A percentile compares a stretch with the other conserved stretches of the same genome.
Conservation (phyloP, 2,329 filamentous ascomycete species). For the Ceratocystiopsis minuta region DNA sequence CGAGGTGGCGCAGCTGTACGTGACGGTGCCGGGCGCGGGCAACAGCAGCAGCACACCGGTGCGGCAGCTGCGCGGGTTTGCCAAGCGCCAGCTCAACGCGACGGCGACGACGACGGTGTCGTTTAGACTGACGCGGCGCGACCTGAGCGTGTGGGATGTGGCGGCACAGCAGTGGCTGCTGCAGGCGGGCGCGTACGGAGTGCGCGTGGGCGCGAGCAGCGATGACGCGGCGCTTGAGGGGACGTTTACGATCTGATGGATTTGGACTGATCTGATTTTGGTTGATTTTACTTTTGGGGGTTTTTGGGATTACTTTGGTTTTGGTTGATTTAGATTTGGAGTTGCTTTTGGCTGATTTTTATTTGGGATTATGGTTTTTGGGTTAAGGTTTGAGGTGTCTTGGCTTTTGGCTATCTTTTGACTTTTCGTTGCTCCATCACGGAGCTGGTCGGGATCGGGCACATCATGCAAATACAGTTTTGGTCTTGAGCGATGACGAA, state of each 20-base stretch:
- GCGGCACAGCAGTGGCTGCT: constrained; percentile 41
- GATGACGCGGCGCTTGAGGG: constrained; percentile 20
- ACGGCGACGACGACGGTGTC: constrained; percentile 25
- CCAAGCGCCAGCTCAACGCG: constrained; percentile 33
- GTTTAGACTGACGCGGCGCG: constrained; percentile 40
- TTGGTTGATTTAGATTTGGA: not conserved
- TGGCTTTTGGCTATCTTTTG: too few species aligned
- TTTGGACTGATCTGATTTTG: not conserved
- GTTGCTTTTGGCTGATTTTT: not conserved
- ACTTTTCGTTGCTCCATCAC: too few species aligned
- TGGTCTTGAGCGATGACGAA: too few species aligned
- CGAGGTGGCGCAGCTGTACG: constrained; percentile 27
- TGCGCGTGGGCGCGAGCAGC: constrained; percentile 27
- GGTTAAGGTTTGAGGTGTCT: too few species aligned
- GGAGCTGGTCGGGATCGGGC: too few species aligned
- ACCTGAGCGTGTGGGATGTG: constrained; percentile 50
- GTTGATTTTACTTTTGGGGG: not conserved
- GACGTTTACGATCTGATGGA: constrained; percentile 11
- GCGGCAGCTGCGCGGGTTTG: constrained; percentile 47
- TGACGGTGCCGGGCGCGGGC: constrained; percentile 20
- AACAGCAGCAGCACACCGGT: constrained; percentile 20
- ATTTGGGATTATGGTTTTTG: not conserved
- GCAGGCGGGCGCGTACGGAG: constrained; percentile 21
- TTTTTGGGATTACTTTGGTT: not conserved
- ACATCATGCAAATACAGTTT: too few species aligned